These are phyloP conservation scores for Danielozyma ontarioensis DNA, from an alignment of 805 yeast genomes.

Conservation along the genomic window DNA sequence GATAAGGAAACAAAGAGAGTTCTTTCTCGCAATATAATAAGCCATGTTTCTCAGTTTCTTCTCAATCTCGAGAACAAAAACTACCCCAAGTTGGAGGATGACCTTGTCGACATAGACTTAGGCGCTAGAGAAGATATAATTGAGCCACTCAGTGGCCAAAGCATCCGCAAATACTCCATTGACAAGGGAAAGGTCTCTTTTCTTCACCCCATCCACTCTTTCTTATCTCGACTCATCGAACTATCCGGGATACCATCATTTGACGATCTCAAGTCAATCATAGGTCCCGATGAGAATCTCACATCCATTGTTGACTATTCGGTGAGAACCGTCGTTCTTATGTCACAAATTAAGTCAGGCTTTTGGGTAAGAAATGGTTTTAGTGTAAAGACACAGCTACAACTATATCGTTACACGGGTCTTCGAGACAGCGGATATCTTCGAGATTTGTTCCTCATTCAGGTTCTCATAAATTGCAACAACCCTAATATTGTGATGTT, in stretches of 20 bases:
- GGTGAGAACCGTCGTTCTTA: slow-evolving; percentile 64
- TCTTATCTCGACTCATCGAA: slow-evolving; percentile 67
- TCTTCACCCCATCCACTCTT: slow-evolving; percentile 76
- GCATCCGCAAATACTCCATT: slow-evolving; percentile 19
- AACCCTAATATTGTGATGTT: slow-evolving; percentile 53
- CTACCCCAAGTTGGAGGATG: slow-evolving; percentile 23
- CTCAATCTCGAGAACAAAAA: slow-evolving; percentile 23
- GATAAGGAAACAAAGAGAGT: slow-evolving; percentile 7
- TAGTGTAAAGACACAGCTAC: slow-evolving; percentile 72
- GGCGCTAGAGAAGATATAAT: slow-evolving; percentile 9
- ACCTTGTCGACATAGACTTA: slow-evolving; percentile 20
- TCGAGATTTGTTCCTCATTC: slow-evolving; percentile 72
- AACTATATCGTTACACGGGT: slow-evolving; percentile 71
- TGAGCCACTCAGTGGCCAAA: slow-evolving; percentile 18
- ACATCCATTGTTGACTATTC: slow-evolving; percentile 62
- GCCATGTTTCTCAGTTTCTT: slow-evolving; percentile 24
- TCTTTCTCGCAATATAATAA: slow-evolving; percentile 22
- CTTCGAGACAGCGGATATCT: slow-evolving; percentile 78
- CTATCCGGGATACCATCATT: slow-evolving; percentile 28
- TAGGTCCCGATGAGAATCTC: slow-evolving; percentile 13
- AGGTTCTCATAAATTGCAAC: slow-evolving; percentile 48
- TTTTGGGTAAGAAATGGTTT: slow-evolving; percentile 94
- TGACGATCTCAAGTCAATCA: slow-evolving; percentile 15
- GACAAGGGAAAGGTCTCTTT: slow-evolving; percentile 53
- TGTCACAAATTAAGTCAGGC: slow-evolving; percentile 83